phyloP scores from a whole-genome alignment of 176 grass and related monocot species.

The Echinochloa phyllopogon region DNA sequence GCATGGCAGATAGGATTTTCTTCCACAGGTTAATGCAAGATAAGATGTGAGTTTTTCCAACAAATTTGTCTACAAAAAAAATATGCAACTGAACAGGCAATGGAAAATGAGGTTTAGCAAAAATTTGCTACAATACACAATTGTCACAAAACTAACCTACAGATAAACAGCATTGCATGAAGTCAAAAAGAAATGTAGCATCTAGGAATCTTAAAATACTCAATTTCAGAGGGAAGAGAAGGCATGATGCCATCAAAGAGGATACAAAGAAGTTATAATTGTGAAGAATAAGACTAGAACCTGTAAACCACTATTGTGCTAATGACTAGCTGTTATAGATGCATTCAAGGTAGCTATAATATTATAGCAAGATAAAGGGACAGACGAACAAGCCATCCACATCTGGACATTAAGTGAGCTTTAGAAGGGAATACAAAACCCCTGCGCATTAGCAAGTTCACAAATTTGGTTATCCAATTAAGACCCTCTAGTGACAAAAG shows the following conservation, averaged over 20 bases:
- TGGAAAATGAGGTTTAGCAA: not conserved
- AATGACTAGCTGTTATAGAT: not conserved
- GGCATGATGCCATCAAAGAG: not conserved
- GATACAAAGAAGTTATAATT: not conserved
- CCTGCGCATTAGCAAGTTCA: not conserved
- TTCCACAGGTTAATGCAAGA: not conserved
- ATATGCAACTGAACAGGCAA: not conserved
- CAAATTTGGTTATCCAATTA: not conserved
- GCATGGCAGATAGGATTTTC: not conserved
- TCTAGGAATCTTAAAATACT: not conserved
- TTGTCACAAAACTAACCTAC: not conserved
- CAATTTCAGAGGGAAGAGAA: not conserved
- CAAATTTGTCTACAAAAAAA: not conserved
- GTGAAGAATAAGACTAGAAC: not conserved
- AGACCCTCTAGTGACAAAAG: not conserved
- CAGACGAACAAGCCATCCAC: not conserved
- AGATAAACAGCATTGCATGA: not conserved
- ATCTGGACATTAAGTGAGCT: conserved; percentile 26
- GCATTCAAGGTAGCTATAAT: not conserved
- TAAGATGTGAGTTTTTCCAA: not conserved
- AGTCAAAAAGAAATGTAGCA: not conserved
- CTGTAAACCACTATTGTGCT: not conserved
- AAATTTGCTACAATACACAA: not conserved
- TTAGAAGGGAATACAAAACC: not conserved
- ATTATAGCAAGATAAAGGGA: conserved; percentile 2